Base-by-base conservation (phyloP, 148 eudicot species). In the Nepenthes gracilis region DNA sequence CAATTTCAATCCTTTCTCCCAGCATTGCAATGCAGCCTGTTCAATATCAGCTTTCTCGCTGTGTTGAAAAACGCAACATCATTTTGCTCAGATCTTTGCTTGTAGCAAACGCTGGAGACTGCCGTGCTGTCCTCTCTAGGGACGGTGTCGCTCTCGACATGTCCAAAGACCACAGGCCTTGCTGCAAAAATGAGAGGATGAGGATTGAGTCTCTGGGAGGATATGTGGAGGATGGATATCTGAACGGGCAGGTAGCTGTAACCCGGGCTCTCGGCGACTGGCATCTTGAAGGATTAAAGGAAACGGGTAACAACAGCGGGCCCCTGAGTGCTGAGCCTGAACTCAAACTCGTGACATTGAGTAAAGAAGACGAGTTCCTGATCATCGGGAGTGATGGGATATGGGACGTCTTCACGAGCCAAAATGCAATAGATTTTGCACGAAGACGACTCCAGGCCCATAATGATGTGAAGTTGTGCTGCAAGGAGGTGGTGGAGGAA, bases 61-160 rank as follows among this genome's bases (percentile, higher is more conserved):
- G 45, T 40, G 45, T 40, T 10, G 53, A 12, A 66, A 65, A 68
- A 48, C 48, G 68, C 70, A 57, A 70, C 12, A 4, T 64, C 64
- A 53, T 61, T 66, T 64, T 74, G 63, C 55, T 47, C 91, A 93
- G 98, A 74, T 93, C 98, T 59, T 72, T 93, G 66, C 98, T 93
- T 36, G 96, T 93, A 49, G 98, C 98, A 15, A 93, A 93, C 68
- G 98, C 95, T 36, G 98, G 98, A 70, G 98, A 93, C 69, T 88
- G 96, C 58, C 78, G 96, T 61, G 98, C 98, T n/a, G 53, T 49
- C 4, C 45, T 40, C 45, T 93, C 95, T 14, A 77, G 96, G 15
- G 67, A 64, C 38, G 98, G 98, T 45, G 12, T 78, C 43, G 95
- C 91, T 36, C 43, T 93, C 51, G 96, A 79, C 65, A 84, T 93